phyloP scores from a whole-genome alignment of 1,139 yeast genomes.

The Hemisphaericaspora lyxosophila region DNA sequence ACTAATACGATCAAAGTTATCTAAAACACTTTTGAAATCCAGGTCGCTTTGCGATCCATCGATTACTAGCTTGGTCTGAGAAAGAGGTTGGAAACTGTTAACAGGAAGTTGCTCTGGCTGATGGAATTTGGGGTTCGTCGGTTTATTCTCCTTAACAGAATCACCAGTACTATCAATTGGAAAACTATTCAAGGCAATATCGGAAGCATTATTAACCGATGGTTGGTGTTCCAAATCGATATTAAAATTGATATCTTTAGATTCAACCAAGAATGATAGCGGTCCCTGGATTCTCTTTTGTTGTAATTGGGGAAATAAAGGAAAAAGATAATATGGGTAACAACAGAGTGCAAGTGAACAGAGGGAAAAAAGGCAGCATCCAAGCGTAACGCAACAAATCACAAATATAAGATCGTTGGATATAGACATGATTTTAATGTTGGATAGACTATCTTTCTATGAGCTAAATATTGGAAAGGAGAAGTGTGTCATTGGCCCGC shows the following conservation, averaged over 20 bases:
- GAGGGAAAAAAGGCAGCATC: neutral
- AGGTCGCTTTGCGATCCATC: conserved; percentile 10
- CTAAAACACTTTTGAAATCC: conserved; percentile 20
- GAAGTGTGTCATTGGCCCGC: too few relatives aligned
- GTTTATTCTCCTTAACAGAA: neutral
- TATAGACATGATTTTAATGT: conserved; percentile 3
- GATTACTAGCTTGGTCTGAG: neutral
- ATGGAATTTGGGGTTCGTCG: too few relatives aligned
- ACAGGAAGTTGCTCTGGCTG: too few relatives aligned
- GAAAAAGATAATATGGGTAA: neutral
- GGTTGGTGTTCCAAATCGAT: conserved; percentile 10
- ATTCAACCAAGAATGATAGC: neutral
- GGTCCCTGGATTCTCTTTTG: neutral
- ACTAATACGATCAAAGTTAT: conserved; percentile 16
- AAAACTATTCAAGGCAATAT: conserved; percentile 15
- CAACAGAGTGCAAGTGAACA: neutral
- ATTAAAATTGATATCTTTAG: neutral
- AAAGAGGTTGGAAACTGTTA: neutral
- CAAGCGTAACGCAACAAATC: neutral
- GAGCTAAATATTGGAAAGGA: too few relatives aligned
- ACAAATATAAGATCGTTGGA: conserved; percentile 10
- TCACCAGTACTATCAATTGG: conserved; percentile 10
- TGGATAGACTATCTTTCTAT: conserved; percentile 1
- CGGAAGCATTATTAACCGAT: conserved; percentile 10
- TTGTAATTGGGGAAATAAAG: neutral